These are phyloP conservation scores for Candida nanaspora DNA, from an alignment of 805 yeast species.

Conservation along the genomic window DNA sequence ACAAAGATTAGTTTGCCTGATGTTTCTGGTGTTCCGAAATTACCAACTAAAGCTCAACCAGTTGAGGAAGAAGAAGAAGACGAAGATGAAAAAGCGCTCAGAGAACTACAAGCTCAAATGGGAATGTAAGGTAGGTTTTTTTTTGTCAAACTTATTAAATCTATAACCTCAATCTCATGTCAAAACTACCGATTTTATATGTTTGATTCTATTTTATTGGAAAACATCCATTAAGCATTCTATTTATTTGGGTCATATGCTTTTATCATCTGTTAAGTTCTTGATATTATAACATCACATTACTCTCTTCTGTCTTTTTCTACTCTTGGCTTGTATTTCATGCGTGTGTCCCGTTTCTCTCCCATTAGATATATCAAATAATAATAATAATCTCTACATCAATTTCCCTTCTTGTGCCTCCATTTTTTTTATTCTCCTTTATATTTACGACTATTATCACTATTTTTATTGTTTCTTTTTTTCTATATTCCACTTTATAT, in stretches of 20 bases:
- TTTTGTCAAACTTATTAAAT: no score
- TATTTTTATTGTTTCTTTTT: no score
- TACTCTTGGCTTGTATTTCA: no score
- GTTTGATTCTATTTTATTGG: no score
- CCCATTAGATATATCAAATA: no score
- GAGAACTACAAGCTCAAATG: constrained; percentile 81
- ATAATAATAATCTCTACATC: not conserved
- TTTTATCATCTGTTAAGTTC: constrained; percentile 1
- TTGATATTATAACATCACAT: not conserved
- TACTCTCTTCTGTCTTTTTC: no score
- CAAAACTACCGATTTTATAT: no score
- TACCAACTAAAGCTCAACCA: constrained; percentile 36
- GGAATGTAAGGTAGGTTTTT: constrained; percentile 53
- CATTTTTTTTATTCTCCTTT: not conserved
- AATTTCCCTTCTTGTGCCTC: not conserved
- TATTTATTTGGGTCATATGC: constrained; percentile 1
- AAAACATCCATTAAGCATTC: not conserved
- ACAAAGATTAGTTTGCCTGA: constrained; percentile 35
- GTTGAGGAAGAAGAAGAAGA: constrained; percentile 57
- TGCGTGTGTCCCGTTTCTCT: no score
- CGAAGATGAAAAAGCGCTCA: constrained; percentile 78
- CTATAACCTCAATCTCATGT: no score
- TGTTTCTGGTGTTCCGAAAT: constrained; percentile 36
- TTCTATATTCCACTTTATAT: no score
- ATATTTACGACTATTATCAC: not conserved